A percentile compares a stretch with the other conserved stretches of the same genome.
Evolutionary conservation across 2,329 filamentous ascomycete genomes (phyloP).

Genomic region (Rutstroemia sp.): DNA sequence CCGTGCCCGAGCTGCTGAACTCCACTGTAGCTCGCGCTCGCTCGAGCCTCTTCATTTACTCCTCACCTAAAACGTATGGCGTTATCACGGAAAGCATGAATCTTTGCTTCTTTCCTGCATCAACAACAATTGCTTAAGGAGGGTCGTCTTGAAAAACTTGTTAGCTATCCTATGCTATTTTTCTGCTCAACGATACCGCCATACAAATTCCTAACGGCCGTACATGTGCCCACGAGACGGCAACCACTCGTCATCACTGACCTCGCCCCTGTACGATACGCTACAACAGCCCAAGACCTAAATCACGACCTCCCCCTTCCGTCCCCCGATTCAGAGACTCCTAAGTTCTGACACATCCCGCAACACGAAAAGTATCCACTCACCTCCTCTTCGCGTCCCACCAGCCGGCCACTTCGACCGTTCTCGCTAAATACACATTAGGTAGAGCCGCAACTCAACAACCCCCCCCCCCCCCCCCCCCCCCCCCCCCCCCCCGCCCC

Average conservation of each 20-base stretch:
- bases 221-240: no score
- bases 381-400: slow-evolving; percentile 3
- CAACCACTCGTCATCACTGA: no score
- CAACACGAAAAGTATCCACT: background rate
- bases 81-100: no score
- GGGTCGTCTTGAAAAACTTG: no score
- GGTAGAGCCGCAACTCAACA: background rate
- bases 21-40: background rate
- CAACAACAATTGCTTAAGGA: no score
- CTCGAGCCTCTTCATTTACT: slow-evolving; percentile 6
- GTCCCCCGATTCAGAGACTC: background rate
- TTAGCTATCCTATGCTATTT: no score
- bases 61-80: background rate
- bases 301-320: slow-evolving; percentile 1
- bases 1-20: background rate
- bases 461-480: background rate
- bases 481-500: background rate
- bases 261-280: no score
- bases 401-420: background rate
- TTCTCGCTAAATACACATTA: background rate
- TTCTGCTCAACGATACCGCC: no score
- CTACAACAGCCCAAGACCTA: background rate
- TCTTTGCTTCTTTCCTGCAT: no score
- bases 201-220: no score
- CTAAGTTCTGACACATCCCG: background rate